Percentiles rank a stretch among this genome's conserved stretches.
phyloP scores from a whole-genome alignment of 352 stramenopile genomes.

The Chrysophaeum taylorii region DNA sequence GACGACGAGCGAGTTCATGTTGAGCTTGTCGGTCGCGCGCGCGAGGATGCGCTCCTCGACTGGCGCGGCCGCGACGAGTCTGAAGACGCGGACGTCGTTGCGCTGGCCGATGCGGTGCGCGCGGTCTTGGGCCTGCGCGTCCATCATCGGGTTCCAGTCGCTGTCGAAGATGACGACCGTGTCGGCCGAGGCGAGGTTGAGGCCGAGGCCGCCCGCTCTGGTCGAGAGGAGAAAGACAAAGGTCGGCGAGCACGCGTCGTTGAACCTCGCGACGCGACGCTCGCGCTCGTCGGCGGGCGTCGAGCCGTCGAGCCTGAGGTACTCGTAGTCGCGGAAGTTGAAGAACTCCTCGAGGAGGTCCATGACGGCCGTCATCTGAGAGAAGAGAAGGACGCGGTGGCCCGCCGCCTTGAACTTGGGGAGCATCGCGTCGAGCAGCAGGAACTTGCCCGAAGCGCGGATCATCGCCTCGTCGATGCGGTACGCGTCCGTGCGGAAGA shows the following conservation, averaged over 20 bases:
- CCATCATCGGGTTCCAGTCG: slow-evolving; percentile 96
- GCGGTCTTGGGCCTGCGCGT: slow-evolving; percentile 89
- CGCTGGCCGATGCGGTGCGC: slow-evolving; percentile 97
- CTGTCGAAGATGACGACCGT: slow-evolving; percentile 99
- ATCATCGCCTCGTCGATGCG: slow-evolving; percentile 62
- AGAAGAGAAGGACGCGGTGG: slow-evolving; percentile 98
- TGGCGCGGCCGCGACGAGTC: slow-evolving; percentile 90
- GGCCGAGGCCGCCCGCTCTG: slow-evolving; percentile 83
- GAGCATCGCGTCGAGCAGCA: slow-evolving; percentile 90
- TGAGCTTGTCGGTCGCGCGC: slow-evolving; percentile 93
- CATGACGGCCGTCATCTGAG: slow-evolving; percentile 99
- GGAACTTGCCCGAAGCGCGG: slow-evolving; percentile 85
- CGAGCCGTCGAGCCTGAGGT: slow-evolving; percentile 78
- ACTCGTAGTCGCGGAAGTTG: slow-evolving; percentile 60
- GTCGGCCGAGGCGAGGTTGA: slow-evolving; percentile 95
- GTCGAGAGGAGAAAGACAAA: slow-evolving; percentile 97
- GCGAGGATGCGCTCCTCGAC: slow-evolving; percentile 98
- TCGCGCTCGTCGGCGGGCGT: slow-evolving; percentile 58
- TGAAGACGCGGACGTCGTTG: slow-evolving; percentile 92
- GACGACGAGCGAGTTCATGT: slow-evolving; percentile 53
- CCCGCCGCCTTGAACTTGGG: slow-evolving; percentile 83
- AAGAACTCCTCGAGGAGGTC: slow-evolving; percentile 99
- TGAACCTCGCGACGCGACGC: slow-evolving; percentile 93
- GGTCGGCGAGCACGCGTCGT: slow-evolving; percentile 82
- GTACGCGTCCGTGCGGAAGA: slow-evolving; percentile 74